phyloP scores from a whole-genome alignment of 768 basidiomycete genomes.

The Holtermanniella nyarrowii region DNA sequence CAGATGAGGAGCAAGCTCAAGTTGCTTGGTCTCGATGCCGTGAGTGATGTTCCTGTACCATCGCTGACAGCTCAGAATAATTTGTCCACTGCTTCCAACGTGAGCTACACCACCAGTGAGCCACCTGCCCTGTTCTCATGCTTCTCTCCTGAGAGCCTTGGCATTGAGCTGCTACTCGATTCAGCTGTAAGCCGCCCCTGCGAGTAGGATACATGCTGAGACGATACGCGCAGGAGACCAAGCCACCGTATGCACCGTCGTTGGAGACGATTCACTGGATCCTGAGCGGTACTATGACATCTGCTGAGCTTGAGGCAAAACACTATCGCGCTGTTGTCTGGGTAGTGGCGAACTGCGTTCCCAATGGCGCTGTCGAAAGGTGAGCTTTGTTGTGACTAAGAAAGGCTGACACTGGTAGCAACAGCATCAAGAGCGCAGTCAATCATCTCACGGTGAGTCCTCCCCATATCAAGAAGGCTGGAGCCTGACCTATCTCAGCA shows the following conservation, averaged over 20 bases:
- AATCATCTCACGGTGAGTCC: slow-evolving; percentile 23
- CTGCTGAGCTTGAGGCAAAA: slow-evolving; percentile 13
- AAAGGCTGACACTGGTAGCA: too few species aligned
- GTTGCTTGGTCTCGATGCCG: too few species aligned
- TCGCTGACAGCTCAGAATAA: too few species aligned
- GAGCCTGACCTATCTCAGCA: slow-evolving; percentile 2
- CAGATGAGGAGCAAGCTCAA: slow-evolving; percentile 9
- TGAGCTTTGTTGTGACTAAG: slow-evolving; percentile 6
- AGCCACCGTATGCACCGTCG: slow-evolving; percentile 6
- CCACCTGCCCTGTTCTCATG: too few species aligned
- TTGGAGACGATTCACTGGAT: slow-evolving; percentile 5
- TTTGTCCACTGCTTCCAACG: too few species aligned
- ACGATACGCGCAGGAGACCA: neutral
- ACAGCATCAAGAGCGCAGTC: slow-evolving; percentile 25
- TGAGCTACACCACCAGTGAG: too few species aligned
- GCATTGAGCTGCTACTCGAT: too few species aligned
- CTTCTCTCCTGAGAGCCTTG: too few species aligned
- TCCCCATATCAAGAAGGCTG: neutral
- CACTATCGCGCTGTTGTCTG: slow-evolving; percentile 22
- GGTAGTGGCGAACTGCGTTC: slow-evolving; percentile 22
- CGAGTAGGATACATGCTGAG: neutral
- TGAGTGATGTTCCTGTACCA: too few species aligned
- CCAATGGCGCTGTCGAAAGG: slow-evolving; percentile 18
- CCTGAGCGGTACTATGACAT: slow-evolving; percentile 17
- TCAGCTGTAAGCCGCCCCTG: neutral